A percentile compares a stretch with the other conserved stretches of the same genome.
phyloP scores from a whole-genome alignment of 2,329 filamentous ascomycete genomes.

The Paradendryphiella salina region DNA sequence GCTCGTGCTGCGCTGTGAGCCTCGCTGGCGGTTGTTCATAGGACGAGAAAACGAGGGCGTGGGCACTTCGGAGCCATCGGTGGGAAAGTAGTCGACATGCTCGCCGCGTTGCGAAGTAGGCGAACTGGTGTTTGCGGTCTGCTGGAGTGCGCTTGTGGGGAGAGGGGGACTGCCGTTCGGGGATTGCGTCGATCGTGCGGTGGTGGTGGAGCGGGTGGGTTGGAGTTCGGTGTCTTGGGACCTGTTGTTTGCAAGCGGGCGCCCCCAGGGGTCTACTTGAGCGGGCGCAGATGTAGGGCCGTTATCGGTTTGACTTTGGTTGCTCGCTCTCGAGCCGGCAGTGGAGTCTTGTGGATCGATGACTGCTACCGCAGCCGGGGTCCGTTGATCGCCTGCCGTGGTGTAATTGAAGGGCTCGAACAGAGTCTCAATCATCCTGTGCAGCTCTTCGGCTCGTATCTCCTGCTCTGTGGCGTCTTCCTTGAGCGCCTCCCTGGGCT shows the following conservation, averaged over 20 bases:
- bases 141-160: slow-evolving; percentile 30
- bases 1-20: slow-evolving; percentile 71
- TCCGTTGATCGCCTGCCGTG: slow-evolving; percentile 73
- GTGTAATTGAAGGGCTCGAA: slow-evolving; percentile 98
- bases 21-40: slow-evolving; percentile 55
- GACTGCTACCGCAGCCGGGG: slow-evolving; percentile 42
- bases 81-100: slow-evolving; percentile 42
- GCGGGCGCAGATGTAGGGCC: slow-evolving; percentile 38
- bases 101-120: slow-evolving; percentile 44
- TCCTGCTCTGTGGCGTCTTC: slow-evolving; percentile 95
- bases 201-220: slow-evolving; percentile 42
- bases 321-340: slow-evolving; percentile 39
- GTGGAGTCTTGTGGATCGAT: slow-evolving; percentile 36
- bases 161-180: slow-evolving; percentile 55
- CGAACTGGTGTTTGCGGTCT: slow-evolving; percentile 31
- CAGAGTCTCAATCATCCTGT: slow-evolving; percentile 89
- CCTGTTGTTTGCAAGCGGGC: slow-evolving; percentile 37
- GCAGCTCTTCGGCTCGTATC: slow-evolving; percentile 90
- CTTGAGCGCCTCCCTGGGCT: slow-evolving; percentile 86
- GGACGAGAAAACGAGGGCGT: slow-evolving; percentile 46
- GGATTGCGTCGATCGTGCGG: slow-evolving; percentile 51
- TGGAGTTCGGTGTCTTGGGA: slow-evolving; percentile 47
- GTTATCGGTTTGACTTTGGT: slow-evolving; percentile 40
- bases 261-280: slow-evolving; percentile 40
- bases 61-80: slow-evolving; percentile 31